Evolutionary conservation across 148 eudicot genomes (phyloP).

Genomic region (Rhododendron simsii): DNA sequence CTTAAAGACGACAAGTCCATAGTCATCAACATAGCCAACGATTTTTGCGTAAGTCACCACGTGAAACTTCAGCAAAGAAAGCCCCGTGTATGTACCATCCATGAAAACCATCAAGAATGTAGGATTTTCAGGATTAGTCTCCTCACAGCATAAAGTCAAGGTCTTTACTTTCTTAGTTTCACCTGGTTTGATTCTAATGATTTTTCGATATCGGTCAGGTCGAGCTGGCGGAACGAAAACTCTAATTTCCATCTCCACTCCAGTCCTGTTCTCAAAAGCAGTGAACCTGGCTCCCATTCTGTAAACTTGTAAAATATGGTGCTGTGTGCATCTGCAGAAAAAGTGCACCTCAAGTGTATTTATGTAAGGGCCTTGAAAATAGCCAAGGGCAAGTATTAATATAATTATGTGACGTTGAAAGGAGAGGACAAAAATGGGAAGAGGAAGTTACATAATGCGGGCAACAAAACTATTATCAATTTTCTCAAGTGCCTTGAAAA

Average conservation of each 20-base stretch:
- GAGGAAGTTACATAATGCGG: not conserved
- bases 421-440: not conserved
- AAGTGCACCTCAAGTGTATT: too few relatives aligned
- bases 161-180: slow-evolving; percentile 11
- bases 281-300: slow-evolving; percentile 11
- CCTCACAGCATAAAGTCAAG: not conserved
- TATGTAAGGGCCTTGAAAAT: too few relatives aligned
- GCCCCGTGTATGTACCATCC: slow-evolving; percentile 3
- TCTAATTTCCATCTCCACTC: slow-evolving; percentile 10
- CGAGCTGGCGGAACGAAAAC: slow-evolving; percentile 9
- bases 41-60: slow-evolving; percentile 15
- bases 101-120: slow-evolving; percentile 6
- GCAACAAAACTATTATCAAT: slow-evolving; percentile 14
- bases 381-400: too few relatives aligned
- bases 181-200: slow-evolving; percentile 10
- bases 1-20: not conserved
- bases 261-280: slow-evolving; percentile 8
- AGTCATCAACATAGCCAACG: slow-evolving; percentile 14
- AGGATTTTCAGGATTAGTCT: not conserved
- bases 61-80: not conserved
- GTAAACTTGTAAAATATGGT: not conserved
- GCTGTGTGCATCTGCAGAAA: not conserved
- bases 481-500: too few relatives aligned
- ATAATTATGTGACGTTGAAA: not conserved
- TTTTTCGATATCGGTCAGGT: slow-evolving; percentile 3